Base-by-base conservation (phyloP, 495 filamentous ascomycete species). In the Podospora tetraspora region DNA sequence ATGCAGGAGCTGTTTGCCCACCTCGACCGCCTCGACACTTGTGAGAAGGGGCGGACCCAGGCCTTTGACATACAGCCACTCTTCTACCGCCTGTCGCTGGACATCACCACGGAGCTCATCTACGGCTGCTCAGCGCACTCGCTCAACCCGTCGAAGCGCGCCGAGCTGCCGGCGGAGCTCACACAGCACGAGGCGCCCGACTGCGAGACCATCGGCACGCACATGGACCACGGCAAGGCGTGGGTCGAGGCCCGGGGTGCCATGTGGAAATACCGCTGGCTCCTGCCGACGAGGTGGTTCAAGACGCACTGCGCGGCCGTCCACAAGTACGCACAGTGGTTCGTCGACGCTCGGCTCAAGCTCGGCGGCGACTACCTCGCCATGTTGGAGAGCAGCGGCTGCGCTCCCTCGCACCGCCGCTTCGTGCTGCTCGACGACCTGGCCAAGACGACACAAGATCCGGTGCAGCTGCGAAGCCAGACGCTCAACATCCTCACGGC, bases 21-120 rank as follows among this genome's bases (percentile, higher is more conserved):
- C 59, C 66, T 76, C n/a, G 73, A 76, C 68, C 25, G 43, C 11
- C 57, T 24, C 13, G 19, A n/a, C 23, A 5, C 16, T 5, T 23
- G 11, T 22, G 13, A 29, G 3, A 21, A 57, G 10, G n/a, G 69
- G 2, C 78, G 75, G 79, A 77, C 74, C 3, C 57, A 30, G 0
- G 57, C 67, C 29, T 73, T 82, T 16, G 87, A 93, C 73, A 77
- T 94, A 7, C 88, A 90, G 73, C 79, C 84, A 1, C 75, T 91
- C 6, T 90, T 93, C 74, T 89, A 86, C 77, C 67, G 77, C n/a
- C 72, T 90, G 58, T 90, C 90, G 0, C 80, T 93, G 10, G 90
- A 94, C 73, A 81, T 88, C 0, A 83, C 89, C 0, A 92, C 90
- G 0, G 89, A 92, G 68, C 90, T 93, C 73, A 79, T 94, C 3